Evolutionary conservation across 2,329 filamentous ascomycete genomes (phyloP), one percentile per base, ranked within the genome.

Genomic region (Diaporthe vexans): DNA sequence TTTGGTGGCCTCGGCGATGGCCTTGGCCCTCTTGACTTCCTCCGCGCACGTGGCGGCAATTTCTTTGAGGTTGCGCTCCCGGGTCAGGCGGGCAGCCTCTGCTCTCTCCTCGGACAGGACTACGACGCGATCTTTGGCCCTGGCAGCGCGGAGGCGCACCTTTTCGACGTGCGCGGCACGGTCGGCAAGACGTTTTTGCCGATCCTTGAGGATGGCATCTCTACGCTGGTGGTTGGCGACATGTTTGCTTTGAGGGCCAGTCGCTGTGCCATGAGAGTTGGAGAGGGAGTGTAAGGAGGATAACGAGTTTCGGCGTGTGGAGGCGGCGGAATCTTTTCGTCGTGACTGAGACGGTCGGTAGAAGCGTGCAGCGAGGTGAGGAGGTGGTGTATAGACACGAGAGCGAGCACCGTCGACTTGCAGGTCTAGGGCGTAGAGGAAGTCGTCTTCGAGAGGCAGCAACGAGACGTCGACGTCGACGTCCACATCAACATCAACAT

Each of bases 141-240:
- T 82, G 13, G 94, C 94, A 57, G 94, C 94, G 48, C 94, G 89
- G 75, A 95, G 84, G 69, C 94, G 92, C 21, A 97, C 94, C 81
- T 95, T 94, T 82, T 97, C 94, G 29, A 93, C 94, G 82, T 97
- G 94, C 10, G 93, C 93, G 37, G 94, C 94, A 73, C 94, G 88
- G 82, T 95, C 94, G 72, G 94, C 94, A 24, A 97, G 88, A 26
- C 94, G 90, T 19, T 94, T 94, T 81, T 94, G 95, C 76, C 94
- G 92, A 77, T 93, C 93, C 82, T 95, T 94, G 76, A 96, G 89
- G 74, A 96, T 95, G 21, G 93, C 94, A 65, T 93, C 92, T 71
- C 94, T 91, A 57, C 94, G 94, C 73, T 95, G 87, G 81, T 95
- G 94, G 81, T 95, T 94, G 73, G 94, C 93, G 72, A 95, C 87